These are phyloP conservation scores for Globisporangium uncinulatum DNA, from an alignment of 352 stramenopile species.

Conservation along the genomic window DNA sequence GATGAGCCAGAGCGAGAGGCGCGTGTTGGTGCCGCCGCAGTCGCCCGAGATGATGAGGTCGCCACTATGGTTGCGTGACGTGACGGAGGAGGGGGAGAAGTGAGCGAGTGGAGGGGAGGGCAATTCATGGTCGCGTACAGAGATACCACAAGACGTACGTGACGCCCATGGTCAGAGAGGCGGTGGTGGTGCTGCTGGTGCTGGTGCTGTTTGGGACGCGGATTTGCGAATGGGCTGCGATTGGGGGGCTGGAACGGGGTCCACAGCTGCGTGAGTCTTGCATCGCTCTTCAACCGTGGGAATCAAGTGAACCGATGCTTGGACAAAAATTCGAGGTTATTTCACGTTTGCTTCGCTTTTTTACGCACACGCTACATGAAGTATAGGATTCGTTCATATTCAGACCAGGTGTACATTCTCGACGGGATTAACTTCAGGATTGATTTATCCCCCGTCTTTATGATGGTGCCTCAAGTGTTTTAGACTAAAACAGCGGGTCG, in stretches of 20 bases:
- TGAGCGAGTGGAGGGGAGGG: too few relatives aligned
- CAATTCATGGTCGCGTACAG: too few relatives aligned
- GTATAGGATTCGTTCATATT: not conserved
- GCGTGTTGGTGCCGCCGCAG: slow-evolving; percentile 96
- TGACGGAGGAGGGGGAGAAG: too few relatives aligned
- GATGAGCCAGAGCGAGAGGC: slow-evolving; percentile 88
- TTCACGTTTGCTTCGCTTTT: not conserved
- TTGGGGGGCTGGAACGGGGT: not conserved
- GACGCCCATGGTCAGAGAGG: not conserved
- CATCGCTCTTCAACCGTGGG: not conserved
- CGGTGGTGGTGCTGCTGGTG: not conserved
- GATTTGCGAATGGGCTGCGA: not conserved
- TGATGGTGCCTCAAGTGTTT: too few relatives aligned
- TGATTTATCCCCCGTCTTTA: not conserved
- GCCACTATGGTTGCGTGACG: slow-evolving; percentile 20
- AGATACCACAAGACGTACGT: slow-evolving; percentile 2
- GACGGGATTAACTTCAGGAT: not conserved
- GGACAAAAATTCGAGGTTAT: not conserved
- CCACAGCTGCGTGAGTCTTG: not conserved
- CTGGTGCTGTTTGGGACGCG: not conserved
- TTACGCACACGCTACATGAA: not conserved
- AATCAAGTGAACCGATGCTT: not conserved
- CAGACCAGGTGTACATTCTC: not conserved
- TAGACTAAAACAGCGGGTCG: not conserved
- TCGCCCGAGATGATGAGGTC: slow-evolving; percentile 90